Base-by-base conservation (phyloP, 148 eudicot species). In the Polygonum maritimum region DNA sequence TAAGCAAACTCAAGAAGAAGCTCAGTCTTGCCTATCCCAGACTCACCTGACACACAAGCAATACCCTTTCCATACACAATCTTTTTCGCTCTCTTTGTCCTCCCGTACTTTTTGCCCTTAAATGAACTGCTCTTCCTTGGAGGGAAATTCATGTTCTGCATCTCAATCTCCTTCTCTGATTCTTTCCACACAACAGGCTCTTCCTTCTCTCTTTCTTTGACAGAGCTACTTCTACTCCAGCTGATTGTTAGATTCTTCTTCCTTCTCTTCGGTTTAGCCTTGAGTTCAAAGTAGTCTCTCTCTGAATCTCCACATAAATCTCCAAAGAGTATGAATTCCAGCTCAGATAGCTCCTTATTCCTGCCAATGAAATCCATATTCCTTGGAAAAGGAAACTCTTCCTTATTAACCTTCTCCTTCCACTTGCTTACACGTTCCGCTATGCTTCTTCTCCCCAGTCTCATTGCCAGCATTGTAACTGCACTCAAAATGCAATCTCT, bases 1-100 rank as follows among this genome's bases (percentile, higher is more conserved):
- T 95, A 88, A 3, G 98, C 99, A 83, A 89, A 95, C 76, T 95
- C 99, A 44, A 95, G 89, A 80, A 95, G 92, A 21, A 95, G 86
- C 80, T 95, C 98, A 4, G 99, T 95, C 81, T 95, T 95, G 73
- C 99, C 99, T 49, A 95, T 91, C 18, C 99, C 99, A 0, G 97
- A 84, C 26, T 92, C 99, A 48, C 99, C 99, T 0, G 94, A 88
- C 9, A 92, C 89, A 39, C 92, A 89, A 41, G 89, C 96, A 70
- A 95, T 88, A 55, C 99, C 99, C 84, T 95, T 95, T 0, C 99
- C 99, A 55, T 95, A 95, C 12, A 82, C 83, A 26, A 89, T 80
- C 78, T 89, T 89, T 74, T 75, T 80, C 1, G 90, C 81, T 80
- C 88, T 84, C 80, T 85, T 89, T 74, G 91, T 86, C 80, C 83